These are phyloP conservation scores for Colletotrichum sojae DNA, from an alignment of 2,329 filamentous ascomycete species.

Conservation along the genomic window DNA sequence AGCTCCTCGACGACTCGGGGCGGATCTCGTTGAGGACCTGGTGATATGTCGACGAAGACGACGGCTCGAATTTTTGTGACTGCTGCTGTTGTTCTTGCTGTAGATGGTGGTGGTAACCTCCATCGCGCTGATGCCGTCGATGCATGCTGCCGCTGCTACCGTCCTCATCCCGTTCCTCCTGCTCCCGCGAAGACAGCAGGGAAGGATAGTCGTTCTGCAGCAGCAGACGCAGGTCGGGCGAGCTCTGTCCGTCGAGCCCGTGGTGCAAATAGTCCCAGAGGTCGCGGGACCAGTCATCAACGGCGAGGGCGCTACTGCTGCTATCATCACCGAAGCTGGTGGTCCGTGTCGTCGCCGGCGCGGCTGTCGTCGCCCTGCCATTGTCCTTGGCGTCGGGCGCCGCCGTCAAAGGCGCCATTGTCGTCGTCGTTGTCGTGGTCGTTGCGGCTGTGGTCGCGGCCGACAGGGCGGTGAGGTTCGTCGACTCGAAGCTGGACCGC, in stretches of 20 bases:
- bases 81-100: constrained; percentile 17
- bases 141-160: neutral
- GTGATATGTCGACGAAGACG: constrained; percentile 32
- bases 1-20: constrained; percentile 35
- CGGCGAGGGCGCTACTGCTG: neutral
- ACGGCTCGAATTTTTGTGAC: neutral
- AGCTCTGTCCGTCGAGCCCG: constrained; percentile 38
- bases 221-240: constrained; percentile 26
- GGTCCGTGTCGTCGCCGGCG: constrained; percentile 12
- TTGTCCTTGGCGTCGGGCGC: constrained; percentile 19
- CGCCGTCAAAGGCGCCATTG: constrained; percentile 35
- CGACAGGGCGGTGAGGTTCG: constrained; percentile 3
- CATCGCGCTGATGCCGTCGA: no score
- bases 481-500: constrained; percentile 24
- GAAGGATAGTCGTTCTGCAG: neutral
- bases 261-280: constrained; percentile 39
- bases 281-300: constrained; percentile 24
- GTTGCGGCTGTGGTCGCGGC: constrained; percentile 20
- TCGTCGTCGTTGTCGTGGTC: constrained; percentile 18
- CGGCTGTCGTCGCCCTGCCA: constrained; percentile 16
- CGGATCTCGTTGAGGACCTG: constrained; percentile 20
- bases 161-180: neutral
- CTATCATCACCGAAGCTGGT: constrained; percentile 24
- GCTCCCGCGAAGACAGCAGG: neutral
- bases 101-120: neutral